phyloP scores from a whole-genome alignment of 1,139 yeast genomes.

The Pichia sorboxylosa region DNA sequence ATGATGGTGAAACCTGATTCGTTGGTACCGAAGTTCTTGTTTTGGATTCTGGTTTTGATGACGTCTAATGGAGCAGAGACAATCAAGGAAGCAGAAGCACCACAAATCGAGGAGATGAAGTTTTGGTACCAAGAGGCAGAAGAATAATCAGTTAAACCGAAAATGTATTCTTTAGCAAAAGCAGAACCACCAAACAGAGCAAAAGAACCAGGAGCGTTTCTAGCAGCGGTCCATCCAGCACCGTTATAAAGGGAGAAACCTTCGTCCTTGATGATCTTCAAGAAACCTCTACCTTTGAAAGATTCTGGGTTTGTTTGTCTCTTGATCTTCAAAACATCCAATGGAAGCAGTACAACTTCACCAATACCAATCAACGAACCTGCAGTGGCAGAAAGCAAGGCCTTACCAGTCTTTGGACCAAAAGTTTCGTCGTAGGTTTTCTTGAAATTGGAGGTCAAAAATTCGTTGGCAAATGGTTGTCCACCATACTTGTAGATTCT shows the following conservation, averaged over 20 bases:
- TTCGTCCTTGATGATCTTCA: constrained; percentile 77
- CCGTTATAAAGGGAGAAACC: constrained; percentile 85
- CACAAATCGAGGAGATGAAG: constrained; percentile 90
- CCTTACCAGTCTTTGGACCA: constrained; percentile 94
- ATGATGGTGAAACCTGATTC: constrained; percentile 87
- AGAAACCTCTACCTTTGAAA: constrained; percentile 92
- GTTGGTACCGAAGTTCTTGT: constrained; percentile 89
- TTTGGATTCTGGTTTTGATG: constrained; percentile 96
- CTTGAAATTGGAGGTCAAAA: constrained; percentile 65
- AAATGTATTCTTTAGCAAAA: constrained; percentile 91
- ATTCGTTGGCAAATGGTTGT: constrained; percentile 96
- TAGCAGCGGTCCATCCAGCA: constrained; percentile 99
- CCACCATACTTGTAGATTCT: constrained; percentile 99
- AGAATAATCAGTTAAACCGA: constrained; percentile 76
- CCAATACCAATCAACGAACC: constrained; percentile 97
- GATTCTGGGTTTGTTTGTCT: constrained; percentile 99
- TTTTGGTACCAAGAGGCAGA: constrained; percentile 92
- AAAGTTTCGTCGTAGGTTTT: constrained; percentile 59
- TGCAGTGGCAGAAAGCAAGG: constrained; percentile 91
- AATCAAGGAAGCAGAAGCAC: constrained; percentile 94
- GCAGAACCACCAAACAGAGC: constrained; percentile 98
- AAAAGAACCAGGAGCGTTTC: constrained; percentile 98
- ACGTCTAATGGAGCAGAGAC: constrained; percentile 98
- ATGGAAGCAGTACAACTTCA: constrained; percentile 88
- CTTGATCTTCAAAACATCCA: constrained; percentile 93